A percentile compares a stretch with the other conserved stretches of the same genome.
Evolutionary conservation across 257 asterid species (phyloP).

Genomic region (Solanum corneliomulleri): DNA sequence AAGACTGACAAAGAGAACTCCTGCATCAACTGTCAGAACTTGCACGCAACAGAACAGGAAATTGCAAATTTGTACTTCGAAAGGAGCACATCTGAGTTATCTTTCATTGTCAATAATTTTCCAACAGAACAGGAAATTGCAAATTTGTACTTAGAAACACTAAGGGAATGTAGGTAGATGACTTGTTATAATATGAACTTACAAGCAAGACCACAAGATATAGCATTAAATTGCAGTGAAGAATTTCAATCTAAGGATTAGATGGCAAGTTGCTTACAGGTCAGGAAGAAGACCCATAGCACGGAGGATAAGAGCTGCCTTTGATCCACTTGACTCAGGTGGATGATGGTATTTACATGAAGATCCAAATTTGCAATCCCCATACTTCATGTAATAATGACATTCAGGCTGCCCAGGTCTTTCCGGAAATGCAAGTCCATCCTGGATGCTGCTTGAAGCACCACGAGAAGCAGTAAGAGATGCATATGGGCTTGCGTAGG

Average conservation of each 20-base stretch:
- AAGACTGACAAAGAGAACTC: not conserved
- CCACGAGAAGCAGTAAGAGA: conserved; percentile 34
- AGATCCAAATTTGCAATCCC: conserved; percentile 56
- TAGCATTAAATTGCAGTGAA: not conserved
- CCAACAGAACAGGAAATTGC: not conserved
- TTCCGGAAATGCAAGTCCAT: conserved; percentile 42
- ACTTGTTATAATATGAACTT: not conserved
- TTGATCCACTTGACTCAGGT: conserved; percentile 37
- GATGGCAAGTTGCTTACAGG: conserved; percentile 3
- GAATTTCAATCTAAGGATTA: not conserved
- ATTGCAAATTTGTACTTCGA: too few species aligned
- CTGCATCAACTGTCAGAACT: not conserved
- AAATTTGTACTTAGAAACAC: not conserved
- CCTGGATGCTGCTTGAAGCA: conserved; percentile 37
- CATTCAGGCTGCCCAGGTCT: conserved; percentile 76
- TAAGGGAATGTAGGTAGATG: not conserved
- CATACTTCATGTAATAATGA: conserved; percentile 55
- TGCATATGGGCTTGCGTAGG: conserved; percentile 40
- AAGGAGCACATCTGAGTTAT: not conserved
- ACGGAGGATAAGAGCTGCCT: conserved; percentile 12
- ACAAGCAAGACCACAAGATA: not conserved
- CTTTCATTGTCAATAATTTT: not conserved
- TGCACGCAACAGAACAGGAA: not conserved
- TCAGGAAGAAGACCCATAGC: conserved; percentile 5
- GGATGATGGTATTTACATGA: conserved; percentile 77